Evolutionary conservation across 2,329 filamentous ascomycete genomes (phyloP), one percentile per base, ranked within the genome.

Genomic region (Dothidotthia symphoricarpi): DNA sequence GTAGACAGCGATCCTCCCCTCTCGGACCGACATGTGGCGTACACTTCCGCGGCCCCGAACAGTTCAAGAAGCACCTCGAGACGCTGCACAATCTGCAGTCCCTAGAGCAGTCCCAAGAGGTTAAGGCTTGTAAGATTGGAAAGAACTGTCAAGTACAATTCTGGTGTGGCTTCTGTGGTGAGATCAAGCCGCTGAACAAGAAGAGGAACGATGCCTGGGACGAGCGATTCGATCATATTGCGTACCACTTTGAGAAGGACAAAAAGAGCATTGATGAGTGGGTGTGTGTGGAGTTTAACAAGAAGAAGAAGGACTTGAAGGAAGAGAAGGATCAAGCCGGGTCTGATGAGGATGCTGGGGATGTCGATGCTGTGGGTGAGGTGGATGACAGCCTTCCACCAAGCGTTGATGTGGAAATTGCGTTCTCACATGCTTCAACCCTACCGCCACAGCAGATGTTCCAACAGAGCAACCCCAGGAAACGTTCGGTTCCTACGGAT

Each of bases 161-260:
- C 66, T 95, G 89, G 89, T 95, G 90, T 57, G 89, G 89, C 0
- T 95, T 95, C 61, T 95, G 88, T 61, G 57, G 68, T 12, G 55
- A 67, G 13, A 72, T 81, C 14, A 68, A 88, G 3, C 31, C 69
- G n/a, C 70, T 82, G 19, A 59, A 68, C 22, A 68, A 70, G 15
- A 67, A 68, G 24, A 73, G 76, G 3, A 61, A 73, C 2, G 76
- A 76, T 16, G 79, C 80, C 0, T 79, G 78, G 76, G 77, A 77
- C 6, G 75, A 79, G 47, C 66, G 81, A 2, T 81, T 80, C 47
- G 71, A 90, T 51, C 88, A 95, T 57, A 90, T 95, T 47, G 87
- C 89, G 41, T 64, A 77, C 12, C 85, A 88, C 56, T 82, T 84
- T 45, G 76, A 75, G 36, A 80, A 79, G 17, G 74, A 78, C 3